Evolutionary conservation across 176 grass and related monocot species (phyloP).

Genomic region (Carex cristatella): DNA sequence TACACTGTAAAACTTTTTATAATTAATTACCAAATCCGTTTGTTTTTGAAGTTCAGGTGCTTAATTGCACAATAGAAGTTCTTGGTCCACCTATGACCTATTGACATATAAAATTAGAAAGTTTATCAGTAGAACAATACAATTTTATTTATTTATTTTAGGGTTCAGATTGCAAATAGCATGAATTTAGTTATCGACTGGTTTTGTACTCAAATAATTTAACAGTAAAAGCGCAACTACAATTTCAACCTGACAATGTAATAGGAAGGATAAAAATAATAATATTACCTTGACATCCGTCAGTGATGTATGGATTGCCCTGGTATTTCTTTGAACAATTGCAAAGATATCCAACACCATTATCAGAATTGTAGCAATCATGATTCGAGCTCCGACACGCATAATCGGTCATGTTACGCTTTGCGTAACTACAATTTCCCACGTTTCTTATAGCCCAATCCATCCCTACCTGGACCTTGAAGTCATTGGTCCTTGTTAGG

Average conservation of each 20-base stretch:
- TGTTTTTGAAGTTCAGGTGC: too few species aligned
- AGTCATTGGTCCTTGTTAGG: constrained; percentile 24
- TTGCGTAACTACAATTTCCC: constrained; percentile 24
- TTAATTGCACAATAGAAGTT: too few species aligned
- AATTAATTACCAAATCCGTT: too few species aligned
- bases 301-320: constrained; percentile 54
- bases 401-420: constrained; percentile 20
- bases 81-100: too few species aligned
- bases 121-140: not conserved
- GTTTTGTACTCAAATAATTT: not conserved
- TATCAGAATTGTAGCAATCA: constrained; percentile 4
- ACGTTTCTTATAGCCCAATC: constrained; percentile 47
- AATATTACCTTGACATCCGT: constrained; percentile 44
- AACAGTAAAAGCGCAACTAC: not conserved
- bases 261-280: not conserved
- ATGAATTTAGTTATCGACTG: not conserved
- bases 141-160: not conserved
- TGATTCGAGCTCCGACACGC: constrained; percentile 28
- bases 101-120: too few species aligned
- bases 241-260: not conserved
- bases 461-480: constrained; percentile 32
- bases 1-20: too few species aligned
- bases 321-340: constrained; percentile 35
- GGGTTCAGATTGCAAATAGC: not conserved
- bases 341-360: constrained; percentile 44